A percentile compares a stretch with the other conserved stretches of the same genome.
Conservation (phyloP, 1,284 basidiomycete species). For the Lentinula novae-zelandiae region DNA sequence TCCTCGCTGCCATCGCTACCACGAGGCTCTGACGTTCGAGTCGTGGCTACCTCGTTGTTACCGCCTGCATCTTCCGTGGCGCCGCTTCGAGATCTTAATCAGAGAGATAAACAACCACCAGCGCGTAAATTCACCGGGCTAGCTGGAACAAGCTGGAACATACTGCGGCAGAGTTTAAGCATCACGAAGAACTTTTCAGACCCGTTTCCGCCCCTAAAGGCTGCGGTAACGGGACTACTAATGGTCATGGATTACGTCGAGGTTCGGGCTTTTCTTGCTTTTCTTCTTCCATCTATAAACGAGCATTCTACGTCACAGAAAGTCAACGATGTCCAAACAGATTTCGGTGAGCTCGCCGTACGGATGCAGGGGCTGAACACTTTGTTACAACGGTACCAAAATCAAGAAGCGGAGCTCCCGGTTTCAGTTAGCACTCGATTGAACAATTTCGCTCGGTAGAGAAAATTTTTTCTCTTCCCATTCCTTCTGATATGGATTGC, state of each 20-base stretch:
- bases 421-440: not conserved
- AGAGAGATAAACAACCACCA: not conserved
- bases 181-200: not conserved
- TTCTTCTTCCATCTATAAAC: too few species aligned
- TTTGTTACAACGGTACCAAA: not conserved
- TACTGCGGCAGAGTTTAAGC: not conserved
- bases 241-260: not conserved
- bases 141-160: not conserved
- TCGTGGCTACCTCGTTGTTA: not conserved
- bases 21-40: too few species aligned
- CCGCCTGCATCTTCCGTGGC: not conserved
- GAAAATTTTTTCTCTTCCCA: too few species aligned
- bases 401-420: not conserved
- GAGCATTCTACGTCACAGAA: not conserved
- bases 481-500: not conserved
- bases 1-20: not conserved
- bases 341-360: not conserved
- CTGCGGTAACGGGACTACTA: not conserved
- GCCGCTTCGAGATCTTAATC: not conserved
- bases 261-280: not conserved
- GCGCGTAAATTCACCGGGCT: not conserved
- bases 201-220: slow-evolving; percentile 2
- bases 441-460: not conserved
- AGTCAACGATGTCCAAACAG: not conserved
- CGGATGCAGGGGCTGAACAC: not conserved